Conservation (phyloP, 2,329 filamentous ascomycete genomes). For the Davidsoniella virescens region DNA sequence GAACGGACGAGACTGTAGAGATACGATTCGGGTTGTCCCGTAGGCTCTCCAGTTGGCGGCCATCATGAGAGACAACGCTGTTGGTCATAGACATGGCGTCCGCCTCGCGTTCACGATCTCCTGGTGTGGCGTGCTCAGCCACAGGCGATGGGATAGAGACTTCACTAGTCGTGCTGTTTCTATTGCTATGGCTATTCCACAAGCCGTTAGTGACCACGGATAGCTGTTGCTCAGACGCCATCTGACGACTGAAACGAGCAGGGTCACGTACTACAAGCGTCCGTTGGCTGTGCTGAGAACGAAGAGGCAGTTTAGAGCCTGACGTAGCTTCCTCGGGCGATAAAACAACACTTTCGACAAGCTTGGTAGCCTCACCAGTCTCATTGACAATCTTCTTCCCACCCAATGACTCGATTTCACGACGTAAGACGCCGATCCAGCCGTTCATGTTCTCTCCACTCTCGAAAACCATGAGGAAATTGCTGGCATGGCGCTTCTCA, state of each 20-base stretch:
- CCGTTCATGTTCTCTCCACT: slow-evolving; percentile 57
- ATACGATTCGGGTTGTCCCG: slow-evolving; percentile 40
- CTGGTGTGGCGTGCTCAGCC: background rate
- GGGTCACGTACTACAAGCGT: slow-evolving; percentile 32
- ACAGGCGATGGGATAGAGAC: slow-evolving; percentile 2
- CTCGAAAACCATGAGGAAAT: slow-evolving; percentile 57
- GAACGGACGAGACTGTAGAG: slow-evolving; percentile 38
- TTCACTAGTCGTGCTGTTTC: slow-evolving; percentile 15
- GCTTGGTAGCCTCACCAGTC: slow-evolving; percentile 33
- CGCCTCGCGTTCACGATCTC: slow-evolving; percentile 15
- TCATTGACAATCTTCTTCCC: slow-evolving; percentile 48
- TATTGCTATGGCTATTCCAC: slow-evolving; percentile 17
- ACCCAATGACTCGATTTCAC: slow-evolving; percentile 53
- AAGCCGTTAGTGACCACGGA: background rate
- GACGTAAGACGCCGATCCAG: slow-evolving; percentile 54
- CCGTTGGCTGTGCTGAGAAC: slow-evolving; percentile 28
- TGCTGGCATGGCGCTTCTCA: slow-evolving; percentile 41
- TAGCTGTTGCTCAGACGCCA: slow-evolving; percentile 4
- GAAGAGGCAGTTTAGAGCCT: slow-evolving; percentile 15
- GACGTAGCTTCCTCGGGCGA: slow-evolving; percentile 3
- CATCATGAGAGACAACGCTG: slow-evolving; percentile 42
- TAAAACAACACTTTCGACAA: slow-evolving; percentile 20
- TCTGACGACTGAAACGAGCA: slow-evolving; percentile 21
- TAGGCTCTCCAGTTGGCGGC: slow-evolving; percentile 39
- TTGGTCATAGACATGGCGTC: slow-evolving; percentile 40